Percentiles rank a stretch among this genome's conserved stretches.
Conservation (phyloP, 805 yeast species). For the Candida lessepsii region DNA sequence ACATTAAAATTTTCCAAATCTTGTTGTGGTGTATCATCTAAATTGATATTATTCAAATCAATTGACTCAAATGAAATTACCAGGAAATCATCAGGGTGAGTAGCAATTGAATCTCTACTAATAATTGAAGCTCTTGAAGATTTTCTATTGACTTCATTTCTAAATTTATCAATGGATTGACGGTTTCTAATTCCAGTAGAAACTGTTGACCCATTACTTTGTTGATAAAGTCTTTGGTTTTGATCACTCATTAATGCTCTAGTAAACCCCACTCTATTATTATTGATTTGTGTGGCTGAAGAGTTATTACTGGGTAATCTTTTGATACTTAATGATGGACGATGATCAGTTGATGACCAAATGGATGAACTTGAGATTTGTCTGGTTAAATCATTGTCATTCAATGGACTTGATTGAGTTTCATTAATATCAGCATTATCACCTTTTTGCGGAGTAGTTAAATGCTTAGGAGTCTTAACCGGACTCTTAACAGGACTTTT, state of each 20-base stretch:
- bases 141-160: constrained; percentile 24
- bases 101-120: constrained; percentile 28
- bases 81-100: constrained; percentile 29
- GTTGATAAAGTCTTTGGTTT: constrained; percentile 20
- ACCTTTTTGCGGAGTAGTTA: neutral
- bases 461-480: neutral
- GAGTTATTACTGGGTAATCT: constrained; percentile 31
- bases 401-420: constrained; percentile 1
- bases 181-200: constrained; percentile 16
- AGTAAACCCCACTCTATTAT: constrained; percentile 37
- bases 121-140: constrained; percentile 35
- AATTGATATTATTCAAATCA: constrained; percentile 14
- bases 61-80: constrained; percentile 37
- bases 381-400: constrained; percentile 15
- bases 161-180: constrained; percentile 28
- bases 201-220: constrained; percentile 12
- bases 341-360: constrained; percentile 37
- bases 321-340: constrained; percentile 28
- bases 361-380: constrained; percentile 33
- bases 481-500: neutral
- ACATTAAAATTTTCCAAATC: constrained; percentile 37
- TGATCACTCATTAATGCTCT: constrained; percentile 38
- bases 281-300: constrained; percentile 23
- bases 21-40: constrained; percentile 18
- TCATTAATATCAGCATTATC: neutral